Evolutionary conservation across 1,284 basidiomycete genomes (phyloP).

Genomic region (Cronartium ribicola): DNA sequence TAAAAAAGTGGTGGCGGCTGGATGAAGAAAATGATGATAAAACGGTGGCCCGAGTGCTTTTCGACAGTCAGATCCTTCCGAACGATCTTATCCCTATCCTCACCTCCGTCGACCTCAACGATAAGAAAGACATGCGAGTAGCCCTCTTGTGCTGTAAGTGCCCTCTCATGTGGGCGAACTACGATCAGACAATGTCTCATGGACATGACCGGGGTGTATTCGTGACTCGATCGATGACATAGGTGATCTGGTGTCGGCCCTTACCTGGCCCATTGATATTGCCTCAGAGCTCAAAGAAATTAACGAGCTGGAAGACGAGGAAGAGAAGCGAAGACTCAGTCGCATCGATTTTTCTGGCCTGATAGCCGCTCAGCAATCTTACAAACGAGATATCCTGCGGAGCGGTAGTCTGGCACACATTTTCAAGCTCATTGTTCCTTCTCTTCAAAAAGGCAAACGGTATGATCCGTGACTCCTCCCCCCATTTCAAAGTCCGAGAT

Average conservation of each 20-base stretch:
- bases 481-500: not conserved
- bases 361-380: constrained; percentile 70
- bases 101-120: constrained; percentile 59
- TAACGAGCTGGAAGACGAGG: constrained; percentile 55
- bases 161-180: not conserved
- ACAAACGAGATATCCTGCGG: constrained; percentile 62
- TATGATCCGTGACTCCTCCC: constrained; percentile 40
- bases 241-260: constrained; percentile 80
- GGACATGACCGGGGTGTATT: not conserved
- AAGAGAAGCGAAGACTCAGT: constrained; percentile 62
- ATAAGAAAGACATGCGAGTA: constrained; percentile 68
- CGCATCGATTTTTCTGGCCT: constrained; percentile 81
- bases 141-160: constrained; percentile 68
- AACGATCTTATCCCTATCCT: constrained; percentile 83
- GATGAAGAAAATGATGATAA: constrained; percentile 92
- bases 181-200: no score
- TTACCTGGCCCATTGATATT: constrained; percentile 96
- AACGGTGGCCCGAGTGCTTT: constrained; percentile 84
- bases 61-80: constrained; percentile 70
- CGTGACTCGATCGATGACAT: not conserved
- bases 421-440: constrained; percentile 51
- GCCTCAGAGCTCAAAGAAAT: constrained; percentile 84
- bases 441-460: constrained; percentile 52
- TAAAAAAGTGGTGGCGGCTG: constrained; percentile 89
- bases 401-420: constrained; percentile 50